Conservation (phyloP, 495 filamentous ascomycete genomes). For the Chaetomium fimeti region DNA sequence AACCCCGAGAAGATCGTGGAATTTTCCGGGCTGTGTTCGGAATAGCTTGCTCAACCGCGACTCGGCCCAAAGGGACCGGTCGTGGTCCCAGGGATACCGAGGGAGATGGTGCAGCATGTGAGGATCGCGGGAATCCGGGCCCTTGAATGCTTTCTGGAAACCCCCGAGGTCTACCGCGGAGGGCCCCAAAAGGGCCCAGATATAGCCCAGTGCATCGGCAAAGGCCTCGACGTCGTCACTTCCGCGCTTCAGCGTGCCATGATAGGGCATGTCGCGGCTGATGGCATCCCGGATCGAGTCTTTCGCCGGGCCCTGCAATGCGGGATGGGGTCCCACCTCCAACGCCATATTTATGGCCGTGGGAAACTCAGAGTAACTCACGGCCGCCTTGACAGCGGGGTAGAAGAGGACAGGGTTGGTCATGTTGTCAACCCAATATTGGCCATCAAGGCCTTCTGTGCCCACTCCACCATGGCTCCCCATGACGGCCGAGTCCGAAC, state of each 20-base stretch:
- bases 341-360: no score
- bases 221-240: constrained; percentile 26
- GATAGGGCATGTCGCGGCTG: neutral
- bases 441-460: neutral
- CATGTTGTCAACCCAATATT: constrained; percentile 3
- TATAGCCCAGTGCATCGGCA: constrained; percentile 33
- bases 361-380: neutral
- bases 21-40: constrained; percentile 20
- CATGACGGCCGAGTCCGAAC: no score
- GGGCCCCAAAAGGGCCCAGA: constrained; percentile 32
- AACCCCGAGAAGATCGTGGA: constrained; percentile 47
- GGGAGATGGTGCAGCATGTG: constrained; percentile 49
- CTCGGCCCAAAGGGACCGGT: constrained; percentile 45
- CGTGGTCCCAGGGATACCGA: constrained; percentile 52
- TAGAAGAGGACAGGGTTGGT: neutral
- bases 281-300: neutral
- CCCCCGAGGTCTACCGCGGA: constrained; percentile 8
- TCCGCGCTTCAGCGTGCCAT: neutral
- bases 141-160: neutral
- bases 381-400: neutral
- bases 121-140: constrained; percentile 2
- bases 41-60: constrained; percentile 39
- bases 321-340: neutral
- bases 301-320: neutral
- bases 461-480: neutral